Conservation (phyloP, 257 asterid species). For the Thymus mandschuricus region DNA sequence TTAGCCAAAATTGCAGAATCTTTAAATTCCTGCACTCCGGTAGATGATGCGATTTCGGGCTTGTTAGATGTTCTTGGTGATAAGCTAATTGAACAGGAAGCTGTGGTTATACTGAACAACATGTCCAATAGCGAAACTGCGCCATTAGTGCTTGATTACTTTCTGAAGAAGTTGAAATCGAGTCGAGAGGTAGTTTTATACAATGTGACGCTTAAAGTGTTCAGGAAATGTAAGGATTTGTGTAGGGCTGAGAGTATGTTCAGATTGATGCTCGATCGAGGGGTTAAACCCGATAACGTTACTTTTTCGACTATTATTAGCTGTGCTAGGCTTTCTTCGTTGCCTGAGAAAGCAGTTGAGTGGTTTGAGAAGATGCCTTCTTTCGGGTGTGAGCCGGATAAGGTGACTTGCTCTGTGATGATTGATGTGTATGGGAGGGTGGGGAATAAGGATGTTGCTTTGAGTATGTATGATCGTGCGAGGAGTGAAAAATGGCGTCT, state of each 20-base stretch:
- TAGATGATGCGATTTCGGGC: constrained; percentile 43
- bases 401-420: constrained; percentile 75
- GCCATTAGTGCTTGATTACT: constrained; percentile 52
- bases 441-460: constrained; percentile 74
- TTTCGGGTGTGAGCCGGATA: constrained; percentile 75
- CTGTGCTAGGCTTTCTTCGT: constrained; percentile 74
- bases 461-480: constrained; percentile 80
- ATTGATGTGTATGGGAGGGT: constrained; percentile 81
- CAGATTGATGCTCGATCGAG: constrained; percentile 65
- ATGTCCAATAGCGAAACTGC: constrained; percentile 69
- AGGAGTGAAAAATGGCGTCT: constrained; percentile 84
- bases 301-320: constrained; percentile 88
- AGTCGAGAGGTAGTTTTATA: constrained; percentile 59
- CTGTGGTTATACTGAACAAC: constrained; percentile 65
- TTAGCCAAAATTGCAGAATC: constrained; percentile 52
- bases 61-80: constrained; percentile 48
- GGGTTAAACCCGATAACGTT: constrained; percentile 76
- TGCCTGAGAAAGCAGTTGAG: constrained; percentile 80
- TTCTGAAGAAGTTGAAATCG: constrained; percentile 44
- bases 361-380: constrained; percentile 87
- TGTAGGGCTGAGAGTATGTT: constrained; percentile 63
- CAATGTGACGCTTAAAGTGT: constrained; percentile 82
- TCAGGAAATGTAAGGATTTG: constrained; percentile 67
- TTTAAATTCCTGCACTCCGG: constrained; percentile 58
- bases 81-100: constrained; percentile 60